phyloP scores from a whole-genome alignment of 2,329 filamentous ascomycete species.

The Alternaria alternata region DNA sequence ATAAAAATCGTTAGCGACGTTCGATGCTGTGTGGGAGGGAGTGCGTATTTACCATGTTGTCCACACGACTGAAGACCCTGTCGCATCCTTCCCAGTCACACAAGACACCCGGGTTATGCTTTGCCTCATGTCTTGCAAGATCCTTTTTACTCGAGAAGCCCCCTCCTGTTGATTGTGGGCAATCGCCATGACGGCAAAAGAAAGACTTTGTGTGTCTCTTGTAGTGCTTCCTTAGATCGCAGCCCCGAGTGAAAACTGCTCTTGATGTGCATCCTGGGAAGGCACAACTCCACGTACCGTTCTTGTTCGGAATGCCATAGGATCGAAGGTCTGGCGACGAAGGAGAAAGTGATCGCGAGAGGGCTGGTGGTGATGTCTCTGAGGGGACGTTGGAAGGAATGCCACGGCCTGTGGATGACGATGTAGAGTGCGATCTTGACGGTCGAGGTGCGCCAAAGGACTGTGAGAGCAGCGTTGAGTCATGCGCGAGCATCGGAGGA shows the following conservation, averaged over 20 bases:
- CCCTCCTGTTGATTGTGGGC: constrained; percentile 63
- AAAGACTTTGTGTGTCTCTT: constrained; percentile 69
- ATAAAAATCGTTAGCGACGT: constrained; percentile 26
- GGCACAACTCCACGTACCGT: constrained; percentile 65
- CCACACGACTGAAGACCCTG: constrained; percentile 66
- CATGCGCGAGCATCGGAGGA: constrained; percentile 33
- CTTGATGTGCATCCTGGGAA: constrained; percentile 67
- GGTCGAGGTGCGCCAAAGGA: constrained; percentile 32
- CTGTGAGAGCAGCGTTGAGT: constrained; percentile 35
- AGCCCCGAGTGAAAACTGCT: constrained; percentile 65
- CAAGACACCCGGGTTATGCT: constrained; percentile 67
- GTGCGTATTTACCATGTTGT: constrained; percentile 63
- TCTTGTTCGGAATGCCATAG: constrained; percentile 55
- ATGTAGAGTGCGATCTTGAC: constrained; percentile 48
- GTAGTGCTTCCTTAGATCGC: constrained; percentile 69
- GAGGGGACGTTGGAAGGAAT: constrained; percentile 35
- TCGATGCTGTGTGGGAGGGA: not conserved
- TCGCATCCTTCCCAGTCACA: constrained; percentile 67
- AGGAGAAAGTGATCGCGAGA: constrained; percentile 51
- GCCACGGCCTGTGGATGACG: constrained; percentile 39
- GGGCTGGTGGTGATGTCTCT: constrained; percentile 42
- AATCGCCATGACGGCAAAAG: constrained; percentile 67
- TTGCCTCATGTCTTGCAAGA: constrained; percentile 67
- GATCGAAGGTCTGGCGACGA: constrained; percentile 51
- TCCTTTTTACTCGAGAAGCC: constrained; percentile 72